Percentiles rank a stretch among this genome's conserved stretches.
Evolutionary conservation across 2,329 filamentous ascomycete species (phyloP).

Genomic region (Beauveria scarabaeidicola): DNA sequence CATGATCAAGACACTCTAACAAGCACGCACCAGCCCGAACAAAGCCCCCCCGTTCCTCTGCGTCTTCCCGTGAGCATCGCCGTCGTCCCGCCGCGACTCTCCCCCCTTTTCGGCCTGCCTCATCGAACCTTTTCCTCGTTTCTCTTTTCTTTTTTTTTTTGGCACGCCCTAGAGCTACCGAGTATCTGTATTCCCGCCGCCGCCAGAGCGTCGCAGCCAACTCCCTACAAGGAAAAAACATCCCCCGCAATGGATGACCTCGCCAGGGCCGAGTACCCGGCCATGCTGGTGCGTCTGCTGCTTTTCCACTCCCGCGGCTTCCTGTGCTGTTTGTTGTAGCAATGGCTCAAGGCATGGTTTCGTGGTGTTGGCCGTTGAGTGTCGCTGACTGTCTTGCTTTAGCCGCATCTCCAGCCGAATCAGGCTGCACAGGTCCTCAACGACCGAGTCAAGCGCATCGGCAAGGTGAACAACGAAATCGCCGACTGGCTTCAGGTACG

Average conservation of each 20-base stretch:
- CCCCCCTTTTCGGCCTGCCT: neutral
- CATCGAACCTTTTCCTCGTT: neutral
- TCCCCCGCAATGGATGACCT: slow-evolving; percentile 60
- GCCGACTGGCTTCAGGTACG: slow-evolving; percentile 94
- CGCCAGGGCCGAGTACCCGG: slow-evolving; percentile 83
- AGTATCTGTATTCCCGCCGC: slow-evolving; percentile 5
- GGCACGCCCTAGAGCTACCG: slow-evolving; percentile 8
- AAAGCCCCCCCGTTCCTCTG: neutral
- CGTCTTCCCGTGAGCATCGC: neutral
- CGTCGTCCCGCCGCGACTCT: neutral
- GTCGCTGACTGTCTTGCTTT: neutral
- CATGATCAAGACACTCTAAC: slow-evolving; percentile 9
- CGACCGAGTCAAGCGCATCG: slow-evolving; percentile 81
- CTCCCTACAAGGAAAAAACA: neutral
- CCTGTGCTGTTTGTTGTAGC: neutral
- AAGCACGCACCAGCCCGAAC: neutral
- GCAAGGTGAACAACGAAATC: slow-evolving; percentile 78
- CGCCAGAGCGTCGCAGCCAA: neutral
- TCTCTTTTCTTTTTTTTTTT: neutral
- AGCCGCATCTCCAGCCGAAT: slow-evolving; percentile 73
- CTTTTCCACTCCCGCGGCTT: neutral
- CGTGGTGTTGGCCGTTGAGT: slow-evolving; percentile 8
- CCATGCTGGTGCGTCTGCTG: slow-evolving; percentile 68
- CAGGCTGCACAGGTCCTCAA: slow-evolving; percentile 76
- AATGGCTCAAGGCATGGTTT: neutral